Evolutionary conservation across 495 filamentous ascomycete genomes (phyloP), one percentile per base, ranked within the genome.

Genomic region (Eremomyces bilateralis): DNA sequence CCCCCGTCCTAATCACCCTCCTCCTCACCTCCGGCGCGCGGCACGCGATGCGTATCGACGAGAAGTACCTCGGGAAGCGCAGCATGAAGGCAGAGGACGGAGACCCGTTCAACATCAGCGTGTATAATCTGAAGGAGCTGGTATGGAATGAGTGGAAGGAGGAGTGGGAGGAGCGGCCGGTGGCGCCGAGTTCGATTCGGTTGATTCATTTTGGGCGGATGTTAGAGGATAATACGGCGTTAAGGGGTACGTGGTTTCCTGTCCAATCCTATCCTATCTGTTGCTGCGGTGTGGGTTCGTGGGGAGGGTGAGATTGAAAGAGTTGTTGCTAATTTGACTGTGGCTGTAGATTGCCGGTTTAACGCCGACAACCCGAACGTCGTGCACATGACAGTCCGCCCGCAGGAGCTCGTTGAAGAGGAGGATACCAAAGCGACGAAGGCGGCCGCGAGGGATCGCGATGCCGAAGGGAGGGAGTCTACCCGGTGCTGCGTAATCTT

Each of bases 341-440:
- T n/a, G n/a, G n/a, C n/a, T n/a, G n/a, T 45, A 92, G 83, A 90
- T 33, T 85, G 77, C 45, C 71, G 68, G 31, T 84, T 93, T 47
- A 75, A 63, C 39, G 53, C 61, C 18, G 76, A 74, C 20, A 45
- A 57, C 32, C 60, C 76, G 17, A 90, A 90, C 45, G 80, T 91
- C 34, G 71, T 93, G 11, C 83, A 93, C 57, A 91, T 93, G 83
- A 88, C 80, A 15, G 67, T 93, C 36, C 76, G 78, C 45, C 83
- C 83, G 1, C 75, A 82, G 53, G 83, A 93, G 41, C 61, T 88
- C 39, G 65, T 84, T 37, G 82, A 93, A 40, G 83, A 93, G 48
- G 82, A 84, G 50, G 83, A 91, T 40, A 69, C 69, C 22, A 83
- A 83, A 51, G 72, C 65, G 17, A 59, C 68, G 21, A 91, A 90